A percentile compares a stretch with the other conserved stretches of the same genome.
These are phyloP conservation scores for Scortechinia acanthostroma DNA, from an alignment of 2,329 filamentous ascomycete species.

Conservation along the genomic window DNA sequence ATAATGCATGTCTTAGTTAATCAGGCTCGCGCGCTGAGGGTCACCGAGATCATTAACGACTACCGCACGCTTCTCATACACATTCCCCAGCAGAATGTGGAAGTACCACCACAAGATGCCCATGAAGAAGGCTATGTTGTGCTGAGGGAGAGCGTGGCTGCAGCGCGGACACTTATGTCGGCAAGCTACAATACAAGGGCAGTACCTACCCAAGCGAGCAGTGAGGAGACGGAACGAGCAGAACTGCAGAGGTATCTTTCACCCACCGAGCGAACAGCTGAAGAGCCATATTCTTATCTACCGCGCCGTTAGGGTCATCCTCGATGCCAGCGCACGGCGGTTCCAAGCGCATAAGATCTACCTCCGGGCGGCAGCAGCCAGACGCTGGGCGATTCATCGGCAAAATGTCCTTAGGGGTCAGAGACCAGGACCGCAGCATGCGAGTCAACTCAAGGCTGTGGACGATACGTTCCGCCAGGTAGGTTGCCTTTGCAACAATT, in stretches of 20 bases:
- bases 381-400: conserved; percentile 48
- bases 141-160: conserved; percentile 42
- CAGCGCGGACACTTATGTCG: conserved; percentile 43
- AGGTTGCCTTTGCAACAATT: conserved; percentile 1
- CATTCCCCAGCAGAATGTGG: conserved; percentile 42
- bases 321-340: conserved; percentile 48
- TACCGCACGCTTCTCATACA: conserved; percentile 53
- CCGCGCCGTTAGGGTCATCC: conserved; percentile 54
- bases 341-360: conserved; percentile 57
- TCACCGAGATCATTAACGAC: conserved; percentile 58
- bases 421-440: conserved; percentile 34
- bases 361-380: conserved; percentile 45
- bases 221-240: conserved; percentile 41
- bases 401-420: conserved; percentile 39
- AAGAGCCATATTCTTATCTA: too few species aligned
- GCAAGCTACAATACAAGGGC: conserved; percentile 38
- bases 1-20: too few species aligned
- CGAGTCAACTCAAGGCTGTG: conserved; percentile 23
- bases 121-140: conserved; percentile 50
- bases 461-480: not conserved
- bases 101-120: conserved; percentile 42
- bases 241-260: conserved; percentile 43
- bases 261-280: too few species aligned
- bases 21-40: conserved; percentile 51
- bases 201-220: conserved; percentile 26